A percentile compares a stretch with the other conserved stretches of the same genome.
phyloP scores from a whole-genome alignment of 2,329 filamentous ascomycete genomes.

The Epichloe sp. region DNA sequence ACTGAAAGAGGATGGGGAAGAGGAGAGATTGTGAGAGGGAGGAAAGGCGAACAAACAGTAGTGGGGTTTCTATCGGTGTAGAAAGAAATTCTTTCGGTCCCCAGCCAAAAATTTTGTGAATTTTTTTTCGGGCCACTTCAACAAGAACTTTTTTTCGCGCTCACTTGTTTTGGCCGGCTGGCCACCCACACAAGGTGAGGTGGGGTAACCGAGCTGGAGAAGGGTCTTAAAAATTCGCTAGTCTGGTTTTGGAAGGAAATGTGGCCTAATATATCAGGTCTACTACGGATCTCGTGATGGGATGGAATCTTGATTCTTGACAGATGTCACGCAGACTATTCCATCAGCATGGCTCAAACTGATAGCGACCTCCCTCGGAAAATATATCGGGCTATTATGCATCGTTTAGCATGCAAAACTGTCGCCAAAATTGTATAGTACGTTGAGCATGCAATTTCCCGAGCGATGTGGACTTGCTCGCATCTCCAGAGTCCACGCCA shows the following conservation, averaged over 20 bases:
- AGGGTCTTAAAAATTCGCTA: conserved; percentile 2
- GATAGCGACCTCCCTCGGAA: not conserved
- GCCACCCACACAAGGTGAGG: conserved; percentile 1
- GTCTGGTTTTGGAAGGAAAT: not conserved
- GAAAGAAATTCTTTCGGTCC: conserved; percentile 23
- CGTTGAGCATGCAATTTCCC: not conserved
- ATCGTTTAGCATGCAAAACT: not conserved
- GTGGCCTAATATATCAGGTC: conserved; percentile 1
- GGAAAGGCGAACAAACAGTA: conserved; percentile 12
- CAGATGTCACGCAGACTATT: not conserved
- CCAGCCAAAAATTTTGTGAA: conserved; percentile 19
- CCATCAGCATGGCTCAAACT: not conserved
- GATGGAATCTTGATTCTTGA: too few relatives aligned
- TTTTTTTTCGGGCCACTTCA: conserved; percentile 11
- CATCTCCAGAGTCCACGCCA: not conserved
- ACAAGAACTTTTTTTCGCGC: conserved; percentile 17
- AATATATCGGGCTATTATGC: not conserved
- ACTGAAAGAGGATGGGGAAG: conserved; percentile 13
- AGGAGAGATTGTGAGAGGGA: conserved; percentile 12
- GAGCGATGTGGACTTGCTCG: not conserved
- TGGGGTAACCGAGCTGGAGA: conserved; percentile 4
- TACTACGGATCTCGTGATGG: not conserved
- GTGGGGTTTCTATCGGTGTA: conserved; percentile 23
- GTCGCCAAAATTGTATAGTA: not conserved
- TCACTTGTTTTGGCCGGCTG: not conserved